Percentiles rank a stretch among this genome's conserved stretches.
phyloP scores from a whole-genome alignment of 2,329 filamentous ascomycete genomes.

The Sclerotinia subarctica region DNA sequence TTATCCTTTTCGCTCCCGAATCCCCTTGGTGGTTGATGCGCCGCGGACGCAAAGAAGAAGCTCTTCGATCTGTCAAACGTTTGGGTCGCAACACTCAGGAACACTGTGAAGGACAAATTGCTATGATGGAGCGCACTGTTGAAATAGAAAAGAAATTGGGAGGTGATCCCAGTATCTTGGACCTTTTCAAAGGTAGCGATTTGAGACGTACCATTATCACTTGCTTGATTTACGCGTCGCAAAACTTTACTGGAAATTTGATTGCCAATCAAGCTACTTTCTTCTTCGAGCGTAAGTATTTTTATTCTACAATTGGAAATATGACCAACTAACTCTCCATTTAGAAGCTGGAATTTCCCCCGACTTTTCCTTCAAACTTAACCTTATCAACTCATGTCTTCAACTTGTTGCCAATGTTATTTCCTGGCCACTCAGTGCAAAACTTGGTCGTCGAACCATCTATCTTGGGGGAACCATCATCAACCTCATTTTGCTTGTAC shows the following conservation, averaged over 20 bases:
- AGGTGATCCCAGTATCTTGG: slow-evolving; percentile 46
- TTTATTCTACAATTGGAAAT: slow-evolving; percentile 16
- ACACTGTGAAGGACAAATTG: slow-evolving; percentile 49
- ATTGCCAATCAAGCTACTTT: slow-evolving; percentile 62
- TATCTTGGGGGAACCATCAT: slow-evolving; percentile 58
- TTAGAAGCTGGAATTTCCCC: slow-evolving; percentile 57
- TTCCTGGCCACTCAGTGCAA: slow-evolving; percentile 64
- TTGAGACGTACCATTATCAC: slow-evolving; percentile 55
- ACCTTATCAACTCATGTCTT: slow-evolving; percentile 62
- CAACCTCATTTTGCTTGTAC: slow-evolving; percentile 53
- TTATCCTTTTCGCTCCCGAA: slow-evolving; percentile 48
- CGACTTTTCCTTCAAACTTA: slow-evolving; percentile 57
- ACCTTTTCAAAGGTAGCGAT: slow-evolving; percentile 55
- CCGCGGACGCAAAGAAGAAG: slow-evolving; percentile 44
- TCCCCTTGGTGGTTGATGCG: slow-evolving; percentile 50
- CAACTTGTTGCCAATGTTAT: slow-evolving; percentile 61
- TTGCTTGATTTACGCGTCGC: slow-evolving; percentile 55
- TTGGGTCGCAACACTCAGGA: slow-evolving; percentile 43
- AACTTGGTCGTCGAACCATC: slow-evolving; percentile 61
- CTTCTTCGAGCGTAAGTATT: slow-evolving; percentile 48
- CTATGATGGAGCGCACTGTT: slow-evolving; percentile 57
- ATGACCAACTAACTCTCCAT: slow-evolving; percentile 36
- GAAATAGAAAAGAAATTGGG: slow-evolving; percentile 49
- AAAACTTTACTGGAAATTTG: slow-evolving; percentile 60
- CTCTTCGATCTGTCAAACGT: slow-evolving; percentile 39